Evolutionary conservation across 306 rosid species (phyloP), one percentile per base, ranked within the genome.

Genomic region (Rosa persica): DNA sequence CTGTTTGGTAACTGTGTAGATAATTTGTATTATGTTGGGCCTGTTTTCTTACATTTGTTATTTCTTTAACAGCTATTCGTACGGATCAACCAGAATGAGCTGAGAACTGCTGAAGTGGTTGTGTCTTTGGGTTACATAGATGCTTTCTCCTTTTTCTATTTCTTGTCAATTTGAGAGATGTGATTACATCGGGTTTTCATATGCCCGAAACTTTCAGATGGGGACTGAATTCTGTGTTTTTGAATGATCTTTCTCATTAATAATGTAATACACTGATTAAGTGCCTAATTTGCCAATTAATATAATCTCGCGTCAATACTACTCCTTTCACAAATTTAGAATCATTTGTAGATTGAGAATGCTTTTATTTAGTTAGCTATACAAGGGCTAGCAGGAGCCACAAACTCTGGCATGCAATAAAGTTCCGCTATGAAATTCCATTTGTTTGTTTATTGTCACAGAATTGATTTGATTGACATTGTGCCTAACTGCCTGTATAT

Each of bases 1-100:
- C 60, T 44, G 12, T 23, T 6, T 60, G 15, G 8, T 27, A 62
- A 44, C 60, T 27, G 7, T 11, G 30, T 46, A 6, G 51, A 13
- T 72, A 19, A 48, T 62, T 19, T 19, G 1, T 62, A 4, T 61
- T 12, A 43, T 0, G 1, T 20, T 67, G 22, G 8, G n/a, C 15
- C 38, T 12, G 11, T 34, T 11, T 76, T 11, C 79, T 76, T 4
- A 76, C 19, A 3, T 78, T 47, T 8, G 16, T 76, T 48, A 15
- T 49, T 79, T 40, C 76, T 70, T 10, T 52, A 27, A 77, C 94
- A 91, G 93, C 86, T 61, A 0, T 85, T 68, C 89, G 96, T 15
- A 76, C 92, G 9, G 96, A 89, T 79, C 77, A 82, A 23, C 55
- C 85, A 10, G 88, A 72, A 5, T 88, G 86, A 90, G 78, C 68